These are phyloP conservation scores for Paecilomyces sp. DNA, from an alignment of 2,329 filamentous ascomycete species.

Conservation along the genomic window DNA sequence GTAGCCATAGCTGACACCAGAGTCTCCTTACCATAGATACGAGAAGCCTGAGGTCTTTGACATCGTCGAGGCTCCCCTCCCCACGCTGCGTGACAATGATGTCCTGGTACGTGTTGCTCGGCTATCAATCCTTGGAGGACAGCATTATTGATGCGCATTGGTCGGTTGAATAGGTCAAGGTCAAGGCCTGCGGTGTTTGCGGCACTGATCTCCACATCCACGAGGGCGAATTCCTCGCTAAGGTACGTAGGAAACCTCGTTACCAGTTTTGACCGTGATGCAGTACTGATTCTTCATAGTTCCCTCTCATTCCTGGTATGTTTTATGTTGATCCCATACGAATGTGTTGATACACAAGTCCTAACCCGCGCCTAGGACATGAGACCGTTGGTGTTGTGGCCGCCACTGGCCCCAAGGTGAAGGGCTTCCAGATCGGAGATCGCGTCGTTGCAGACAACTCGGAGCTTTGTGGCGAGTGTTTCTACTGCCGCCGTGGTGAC, in stretches of 20 bases:
- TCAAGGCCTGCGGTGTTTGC: constrained; percentile 61
- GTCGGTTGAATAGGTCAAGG: constrained; percentile 48
- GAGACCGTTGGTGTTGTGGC: constrained; percentile 62
- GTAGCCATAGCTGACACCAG: constrained; percentile 1
- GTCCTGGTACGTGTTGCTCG: constrained; percentile 38
- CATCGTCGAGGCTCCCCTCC: constrained; percentile 57
- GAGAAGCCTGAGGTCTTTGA: constrained; percentile 56
- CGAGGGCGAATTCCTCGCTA: constrained; percentile 59
- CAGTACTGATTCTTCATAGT: constrained; percentile 30
- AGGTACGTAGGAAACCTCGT: constrained; percentile 26
- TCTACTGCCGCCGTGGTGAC: constrained; percentile 65
- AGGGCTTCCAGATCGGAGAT: constrained; percentile 54
- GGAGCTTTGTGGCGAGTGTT: constrained; percentile 63
- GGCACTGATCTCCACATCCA: constrained; percentile 50
- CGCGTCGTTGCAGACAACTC: constrained; percentile 52
- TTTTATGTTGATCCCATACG: not conserved
- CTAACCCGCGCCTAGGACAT: constrained; percentile 41
- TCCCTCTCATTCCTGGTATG: constrained; percentile 55
- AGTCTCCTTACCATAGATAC: constrained; percentile 35
- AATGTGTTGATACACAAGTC: constrained; percentile 1
- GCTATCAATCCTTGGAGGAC: not conserved
- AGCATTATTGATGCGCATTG: not conserved
- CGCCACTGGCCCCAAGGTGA: constrained; percentile 52
- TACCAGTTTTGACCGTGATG: not conserved
- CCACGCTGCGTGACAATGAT: constrained; percentile 53